Evolutionary conservation across 768 basidiomycete species (phyloP), one percentile per base, ranked within the genome.

Genomic region (Mrakia gelida): DNA sequence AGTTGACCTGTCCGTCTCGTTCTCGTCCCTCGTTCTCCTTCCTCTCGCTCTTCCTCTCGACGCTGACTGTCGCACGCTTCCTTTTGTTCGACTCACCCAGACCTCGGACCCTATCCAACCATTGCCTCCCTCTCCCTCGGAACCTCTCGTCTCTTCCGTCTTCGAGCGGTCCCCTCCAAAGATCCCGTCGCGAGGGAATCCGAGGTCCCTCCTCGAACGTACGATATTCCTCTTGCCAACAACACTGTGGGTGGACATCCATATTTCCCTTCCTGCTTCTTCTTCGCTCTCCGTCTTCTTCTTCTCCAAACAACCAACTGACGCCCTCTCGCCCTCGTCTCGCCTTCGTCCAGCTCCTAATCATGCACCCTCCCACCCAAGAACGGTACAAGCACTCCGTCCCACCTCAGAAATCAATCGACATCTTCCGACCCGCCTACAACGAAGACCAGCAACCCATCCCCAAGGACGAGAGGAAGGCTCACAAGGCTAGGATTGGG

Each of bases 301-400:
- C 43, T 21, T 28, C 23, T 52, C 56, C 38, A 34, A 32, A 1
- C 5, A 52, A 10, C 49, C 49, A 52, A 52, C 49, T n/a, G 38
- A 65, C 43, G 3, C 7, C 1, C 15, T 21, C 15, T 16, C 7
- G 9, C 49, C 7, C 49, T 52, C 49, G 49, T 43, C 18, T 6
- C 63, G 16, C 49, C 41, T 41, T 15, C 34, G 21, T 28, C 26
- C 62, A 75, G 75, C 56, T 78, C 16, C 13, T 68, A 11, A 75
- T 84, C 73, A 85, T 85, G 84, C 82, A 84, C 70, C 83, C 81
- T 7, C 83, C 84, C 0, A 83, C 82, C 74, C 84, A 85, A 73
- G 84, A 85, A 76, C 73, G 82, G 16, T 85, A 78, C 81, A 84
- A 85, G 72, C 84, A 85, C 79, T 82, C 82, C 75, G 81, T 85